Evolutionary conservation across 1,284 basidiomycete genomes (phyloP).

Genomic region (Sanghuangporus sanghuang): DNA sequence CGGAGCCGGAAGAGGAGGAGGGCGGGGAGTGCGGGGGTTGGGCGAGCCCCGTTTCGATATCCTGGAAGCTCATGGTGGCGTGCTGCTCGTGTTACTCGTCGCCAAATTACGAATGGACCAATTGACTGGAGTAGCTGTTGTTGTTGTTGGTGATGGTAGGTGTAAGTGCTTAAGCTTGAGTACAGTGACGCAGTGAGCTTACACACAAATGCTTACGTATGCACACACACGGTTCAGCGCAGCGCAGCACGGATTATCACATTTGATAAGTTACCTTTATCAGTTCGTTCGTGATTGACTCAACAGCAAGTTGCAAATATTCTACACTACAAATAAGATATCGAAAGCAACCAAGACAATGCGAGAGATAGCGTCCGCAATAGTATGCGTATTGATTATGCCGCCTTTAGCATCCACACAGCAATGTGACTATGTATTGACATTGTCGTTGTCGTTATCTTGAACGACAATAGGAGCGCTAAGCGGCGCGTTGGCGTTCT

Average conservation of each 20-base stretch:
- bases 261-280: too few species aligned
- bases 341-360: too few species aligned
- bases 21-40: conserved; percentile 39
- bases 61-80: conserved; percentile 68
- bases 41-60: conserved; percentile 62
- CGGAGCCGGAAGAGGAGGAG: conserved; percentile 10
- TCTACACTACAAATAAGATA: too few species aligned
- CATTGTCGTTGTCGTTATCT: background rate
- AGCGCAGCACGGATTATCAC: background rate
- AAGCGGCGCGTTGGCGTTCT: background rate
- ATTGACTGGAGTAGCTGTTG: background rate
- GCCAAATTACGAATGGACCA: too few species aligned
- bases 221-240: too few species aligned
- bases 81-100: too few species aligned
- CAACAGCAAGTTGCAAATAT: too few species aligned
- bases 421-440: too few species aligned
- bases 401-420: too few species aligned
- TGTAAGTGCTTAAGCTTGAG: background rate
- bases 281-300: background rate
- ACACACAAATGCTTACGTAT: background rate
- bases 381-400: too few species aligned
- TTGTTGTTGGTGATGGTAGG: background rate
- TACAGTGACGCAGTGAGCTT: background rate
- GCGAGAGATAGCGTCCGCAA: too few species aligned
- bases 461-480: background rate